phyloP scores from a whole-genome alignment of 2,329 filamentous ascomycete species.

The Fusarium napiforme region DNA sequence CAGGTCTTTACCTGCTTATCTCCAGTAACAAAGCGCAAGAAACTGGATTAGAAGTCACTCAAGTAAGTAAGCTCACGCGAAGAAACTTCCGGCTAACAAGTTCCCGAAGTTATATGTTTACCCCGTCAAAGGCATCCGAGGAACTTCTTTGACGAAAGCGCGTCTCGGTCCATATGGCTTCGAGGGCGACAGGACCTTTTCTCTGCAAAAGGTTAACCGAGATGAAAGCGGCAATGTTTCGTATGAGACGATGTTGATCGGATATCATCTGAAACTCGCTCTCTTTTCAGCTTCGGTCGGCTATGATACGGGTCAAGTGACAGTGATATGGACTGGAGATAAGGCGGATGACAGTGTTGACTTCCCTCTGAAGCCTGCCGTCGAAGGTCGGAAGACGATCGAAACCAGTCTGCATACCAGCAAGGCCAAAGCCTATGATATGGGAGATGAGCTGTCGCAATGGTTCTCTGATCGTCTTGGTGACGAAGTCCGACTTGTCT shows the following conservation, averaged over 20 bases:
- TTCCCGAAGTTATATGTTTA: slow-evolving; percentile 35
- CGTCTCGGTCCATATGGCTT: slow-evolving; percentile 26
- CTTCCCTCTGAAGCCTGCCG: slow-evolving; percentile 28
- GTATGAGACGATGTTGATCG: slow-evolving; percentile 40
- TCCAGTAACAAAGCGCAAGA: background rate
- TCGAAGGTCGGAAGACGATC: background rate
- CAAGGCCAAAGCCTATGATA: slow-evolving; percentile 33
- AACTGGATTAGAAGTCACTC: slow-evolving; percentile 28
- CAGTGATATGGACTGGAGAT: background rate
- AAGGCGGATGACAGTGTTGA: background rate
- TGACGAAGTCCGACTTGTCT: slow-evolving; percentile 26
- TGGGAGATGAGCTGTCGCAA: slow-evolving; percentile 30
- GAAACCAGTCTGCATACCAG: slow-evolving; percentile 33
- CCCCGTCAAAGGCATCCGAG: slow-evolving; percentile 37
- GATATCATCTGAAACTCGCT: slow-evolving; percentile 35
- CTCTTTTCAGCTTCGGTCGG: slow-evolving; percentile 27
- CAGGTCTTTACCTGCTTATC: background rate
- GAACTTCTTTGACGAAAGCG: slow-evolving; percentile 24
- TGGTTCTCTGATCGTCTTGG: slow-evolving; percentile 39
- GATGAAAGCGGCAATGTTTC: background rate
- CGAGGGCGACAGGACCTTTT: slow-evolving; percentile 39
- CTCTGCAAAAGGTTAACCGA: slow-evolving; percentile 32
- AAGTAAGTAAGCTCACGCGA: background rate
- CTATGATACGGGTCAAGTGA: background rate
- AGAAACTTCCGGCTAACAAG: background rate